These are phyloP conservation scores for Penicillium sp. DNA, from an alignment of 2,329 filamentous ascomycete species.

Conservation along the genomic window DNA sequence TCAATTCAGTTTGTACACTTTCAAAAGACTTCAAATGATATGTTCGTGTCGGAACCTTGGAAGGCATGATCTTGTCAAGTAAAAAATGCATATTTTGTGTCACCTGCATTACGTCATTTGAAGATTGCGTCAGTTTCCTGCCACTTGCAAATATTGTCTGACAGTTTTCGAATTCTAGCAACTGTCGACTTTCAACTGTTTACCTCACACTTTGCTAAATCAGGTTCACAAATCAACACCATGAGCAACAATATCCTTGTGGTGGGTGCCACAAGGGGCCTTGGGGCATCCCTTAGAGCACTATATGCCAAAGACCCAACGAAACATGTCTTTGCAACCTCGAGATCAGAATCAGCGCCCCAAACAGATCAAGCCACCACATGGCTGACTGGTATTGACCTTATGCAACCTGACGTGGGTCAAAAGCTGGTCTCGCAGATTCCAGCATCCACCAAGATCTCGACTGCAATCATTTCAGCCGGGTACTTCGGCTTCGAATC, in stretches of 20 bases:
- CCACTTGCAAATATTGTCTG: neutral
- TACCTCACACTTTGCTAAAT: neutral
- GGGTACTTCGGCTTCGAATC: slow-evolving; percentile 69
- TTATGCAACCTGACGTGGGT: slow-evolving; percentile 51
- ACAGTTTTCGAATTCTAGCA: neutral
- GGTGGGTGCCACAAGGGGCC: slow-evolving; percentile 66
- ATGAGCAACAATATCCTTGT: slow-evolving; percentile 54
- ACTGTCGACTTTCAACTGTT: neutral
- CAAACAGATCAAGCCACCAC: slow-evolving; percentile 44
- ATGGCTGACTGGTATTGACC: slow-evolving; percentile 62
- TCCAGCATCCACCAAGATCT: slow-evolving; percentile 49
- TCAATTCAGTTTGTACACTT: too few species aligned
- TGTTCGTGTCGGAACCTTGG: too few species aligned
- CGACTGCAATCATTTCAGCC: slow-evolving; percentile 63
- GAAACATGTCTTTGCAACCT: slow-evolving; percentile 60
- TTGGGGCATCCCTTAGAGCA: slow-evolving; percentile 62
- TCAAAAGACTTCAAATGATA: too few species aligned
- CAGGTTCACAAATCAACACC: neutral
- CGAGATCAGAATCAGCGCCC: slow-evolving; percentile 50
- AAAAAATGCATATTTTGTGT: too few species aligned
- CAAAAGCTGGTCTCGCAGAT: slow-evolving; percentile 50
- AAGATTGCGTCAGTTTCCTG: neutral
- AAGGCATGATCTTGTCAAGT: too few species aligned
- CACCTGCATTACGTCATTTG: neutral
- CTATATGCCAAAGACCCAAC: slow-evolving; percentile 53